Percentiles rank a stretch among this genome's conserved stretches.
These are phyloP conservation scores for Barnettozyma sucrosica DNA, from an alignment of 805 yeast species.

Conservation along the genomic window DNA sequence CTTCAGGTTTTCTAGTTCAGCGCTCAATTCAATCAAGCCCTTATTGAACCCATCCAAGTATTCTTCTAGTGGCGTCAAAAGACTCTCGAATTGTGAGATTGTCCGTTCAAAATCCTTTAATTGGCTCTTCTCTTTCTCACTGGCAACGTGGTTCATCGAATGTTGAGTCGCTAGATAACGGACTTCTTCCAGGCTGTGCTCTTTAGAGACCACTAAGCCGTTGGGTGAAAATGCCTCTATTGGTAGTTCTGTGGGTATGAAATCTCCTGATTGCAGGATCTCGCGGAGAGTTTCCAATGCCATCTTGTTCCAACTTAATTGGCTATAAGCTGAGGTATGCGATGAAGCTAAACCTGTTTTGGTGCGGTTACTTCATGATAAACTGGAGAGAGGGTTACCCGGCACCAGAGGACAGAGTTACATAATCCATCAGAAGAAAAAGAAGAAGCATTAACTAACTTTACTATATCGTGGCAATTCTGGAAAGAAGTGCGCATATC, in stretches of 20 bases:
- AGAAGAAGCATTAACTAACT: too few relatives aligned
- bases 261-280: conserved; percentile 3
- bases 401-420: neutral
- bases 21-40: conserved; percentile 49
- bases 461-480: conserved; percentile 23
- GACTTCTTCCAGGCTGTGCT: conserved; percentile 7
- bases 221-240: neutral
- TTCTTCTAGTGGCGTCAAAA: conserved; percentile 42
- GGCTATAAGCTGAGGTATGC: neutral
- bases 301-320: neutral
- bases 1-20: conserved; percentile 58
- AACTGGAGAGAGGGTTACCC: too few relatives aligned
- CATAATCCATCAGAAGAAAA: neutral
- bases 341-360: neutral
- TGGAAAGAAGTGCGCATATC: conserved; percentile 75
- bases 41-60: conserved; percentile 51
- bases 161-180: conserved; percentile 9
- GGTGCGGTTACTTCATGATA: neutral
- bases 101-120: conserved; percentile 15
- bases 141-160: conserved; percentile 6
- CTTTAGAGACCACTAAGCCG: conserved; percentile 1
- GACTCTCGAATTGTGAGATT: conserved; percentile 19
- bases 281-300: neutral
- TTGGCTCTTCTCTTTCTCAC: conserved; percentile 12
- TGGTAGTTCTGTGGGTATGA: neutral